These are phyloP conservation scores for Cercospora citrullina DNA, from an alignment of 2,329 filamentous ascomycete species.

Conservation along the genomic window DNA sequence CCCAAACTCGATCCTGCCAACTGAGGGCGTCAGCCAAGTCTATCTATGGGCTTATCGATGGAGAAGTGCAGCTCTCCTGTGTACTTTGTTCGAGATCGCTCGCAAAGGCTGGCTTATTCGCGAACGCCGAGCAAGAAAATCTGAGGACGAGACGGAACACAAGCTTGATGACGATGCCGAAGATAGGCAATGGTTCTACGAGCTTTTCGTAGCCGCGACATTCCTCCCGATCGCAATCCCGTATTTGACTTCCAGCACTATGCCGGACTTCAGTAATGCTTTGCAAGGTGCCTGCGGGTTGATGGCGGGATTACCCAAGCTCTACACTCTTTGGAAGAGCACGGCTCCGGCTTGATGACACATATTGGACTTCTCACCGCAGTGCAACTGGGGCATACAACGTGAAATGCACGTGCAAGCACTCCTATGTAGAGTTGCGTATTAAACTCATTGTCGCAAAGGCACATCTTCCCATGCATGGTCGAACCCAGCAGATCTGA, in stretches of 20 bases:
- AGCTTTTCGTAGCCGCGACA: background rate
- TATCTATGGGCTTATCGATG: background rate
- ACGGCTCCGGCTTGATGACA: background rate
- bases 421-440: background rate
- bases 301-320: background rate
- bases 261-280: background rate
- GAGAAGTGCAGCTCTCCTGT: background rate
- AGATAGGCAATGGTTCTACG: background rate
- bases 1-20: background rate
- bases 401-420: background rate
- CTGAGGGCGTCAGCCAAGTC: background rate
- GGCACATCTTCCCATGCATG: background rate
- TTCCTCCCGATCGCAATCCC: background rate
- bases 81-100: background rate
- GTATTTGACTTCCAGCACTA: background rate
- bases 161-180: background rate
- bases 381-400: background rate
- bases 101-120: background rate
- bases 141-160: background rate
- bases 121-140: background rate
- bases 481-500: background rate
- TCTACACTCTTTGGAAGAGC: background rate
- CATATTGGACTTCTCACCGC: background rate
- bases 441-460: background rate
- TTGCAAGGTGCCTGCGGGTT: background rate